Percentiles rank a stretch among this genome's conserved stretches.
These are phyloP conservation scores for Stephanodiscus triporus DNA, from an alignment of 108 stramenopile species.

Conservation along the genomic window DNA sequence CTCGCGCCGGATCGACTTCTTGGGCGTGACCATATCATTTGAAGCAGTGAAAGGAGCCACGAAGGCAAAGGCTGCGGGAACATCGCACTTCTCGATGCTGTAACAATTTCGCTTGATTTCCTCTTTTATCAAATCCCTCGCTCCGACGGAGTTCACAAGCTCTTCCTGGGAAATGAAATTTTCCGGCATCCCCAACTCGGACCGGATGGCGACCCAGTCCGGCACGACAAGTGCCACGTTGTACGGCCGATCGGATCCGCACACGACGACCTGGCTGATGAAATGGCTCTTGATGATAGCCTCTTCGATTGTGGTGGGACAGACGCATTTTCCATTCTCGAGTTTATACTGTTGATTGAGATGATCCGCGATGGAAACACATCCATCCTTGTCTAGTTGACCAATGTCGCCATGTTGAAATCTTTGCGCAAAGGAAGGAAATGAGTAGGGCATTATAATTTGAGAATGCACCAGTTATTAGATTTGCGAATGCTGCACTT, in stretches of 20 bases:
- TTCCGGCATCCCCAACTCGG: conserved; percentile 46
- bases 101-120: conserved; percentile 70
- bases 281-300: conserved; percentile 78
- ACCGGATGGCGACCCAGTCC: conserved; percentile 80
- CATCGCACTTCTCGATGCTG: conserved; percentile 87
- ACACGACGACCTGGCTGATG: conserved; percentile 87
- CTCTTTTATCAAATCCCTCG: conserved; percentile 65
- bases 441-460: no score
- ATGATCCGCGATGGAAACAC: no score
- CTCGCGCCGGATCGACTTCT: conserved; percentile 87
- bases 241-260: conserved; percentile 88
- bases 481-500: no score
- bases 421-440: no score
- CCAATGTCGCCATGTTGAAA: no score
- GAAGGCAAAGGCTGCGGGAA: conserved; percentile 69
- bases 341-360: no score
- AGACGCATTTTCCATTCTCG: conserved; percentile 86
- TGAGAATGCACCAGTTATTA: no score
- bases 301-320: conserved; percentile 91
- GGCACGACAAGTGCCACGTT: conserved; percentile 92
- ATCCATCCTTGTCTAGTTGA: no score
- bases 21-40: no score
- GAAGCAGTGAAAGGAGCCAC: conserved; percentile 69
- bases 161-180: conserved; percentile 71
- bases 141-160: conserved; percentile 68